These are phyloP conservation scores for Zizania latifolia DNA, from an alignment of 176 grass and related monocot genomes.

Conservation along the genomic window DNA sequence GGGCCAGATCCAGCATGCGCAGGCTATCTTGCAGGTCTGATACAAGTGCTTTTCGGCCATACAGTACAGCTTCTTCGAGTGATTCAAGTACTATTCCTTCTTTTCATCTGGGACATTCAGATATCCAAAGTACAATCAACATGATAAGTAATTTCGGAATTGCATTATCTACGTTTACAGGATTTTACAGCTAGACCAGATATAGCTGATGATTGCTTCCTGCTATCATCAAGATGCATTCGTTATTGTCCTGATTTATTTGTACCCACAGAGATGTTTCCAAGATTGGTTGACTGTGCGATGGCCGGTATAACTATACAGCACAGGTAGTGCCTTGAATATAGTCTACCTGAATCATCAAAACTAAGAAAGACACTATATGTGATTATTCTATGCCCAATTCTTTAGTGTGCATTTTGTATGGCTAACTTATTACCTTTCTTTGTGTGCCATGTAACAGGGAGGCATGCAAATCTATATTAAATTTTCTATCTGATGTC, in stretches of 20 bases:
- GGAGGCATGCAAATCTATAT: constrained; percentile 96
- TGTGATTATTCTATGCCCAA: not conserved
- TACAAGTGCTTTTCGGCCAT: constrained; percentile 78
- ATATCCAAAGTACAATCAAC: not conserved
- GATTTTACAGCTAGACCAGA: constrained; percentile 99
- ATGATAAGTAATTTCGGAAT: constrained; percentile 1
- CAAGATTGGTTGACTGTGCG: constrained; percentile 72
- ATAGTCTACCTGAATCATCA: not conserved
- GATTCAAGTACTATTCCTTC: constrained; percentile 56
- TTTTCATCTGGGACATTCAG: constrained; percentile 12
- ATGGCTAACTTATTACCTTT: constrained; percentile 25
- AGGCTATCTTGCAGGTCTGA: constrained; percentile 70
- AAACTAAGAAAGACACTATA: not conserved
- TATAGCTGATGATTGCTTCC: constrained; percentile 96
- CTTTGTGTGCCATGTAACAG: constrained; percentile 39
- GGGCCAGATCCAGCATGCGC: constrained; percentile 85
- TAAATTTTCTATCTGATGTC: constrained; percentile 79
- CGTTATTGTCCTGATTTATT: constrained; percentile 90
- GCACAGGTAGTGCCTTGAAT: constrained; percentile 56
- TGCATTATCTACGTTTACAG: constrained; percentile 37
- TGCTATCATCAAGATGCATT: constrained; percentile 94
- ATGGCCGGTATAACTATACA: constrained; percentile 97
- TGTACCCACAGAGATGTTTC: constrained; percentile 71
- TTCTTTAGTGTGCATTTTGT: not conserved
- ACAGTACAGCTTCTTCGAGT: constrained; percentile 73